These are phyloP conservation scores for Trifolium fragiferum DNA, from an alignment of 306 rosid genomes.

Conservation along the genomic window DNA sequence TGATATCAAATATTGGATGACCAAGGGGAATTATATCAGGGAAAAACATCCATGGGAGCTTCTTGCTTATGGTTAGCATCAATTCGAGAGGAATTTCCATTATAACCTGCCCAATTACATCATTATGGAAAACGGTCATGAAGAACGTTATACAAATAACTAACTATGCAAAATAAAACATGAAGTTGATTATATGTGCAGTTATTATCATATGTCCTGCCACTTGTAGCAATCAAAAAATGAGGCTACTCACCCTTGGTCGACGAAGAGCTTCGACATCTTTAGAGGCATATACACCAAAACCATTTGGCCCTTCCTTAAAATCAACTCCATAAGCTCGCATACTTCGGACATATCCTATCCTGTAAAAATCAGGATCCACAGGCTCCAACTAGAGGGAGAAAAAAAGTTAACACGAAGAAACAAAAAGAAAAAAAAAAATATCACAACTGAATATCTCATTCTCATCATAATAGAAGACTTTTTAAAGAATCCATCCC, in stretches of 20 bases:
- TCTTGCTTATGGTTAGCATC: conserved; percentile 88
- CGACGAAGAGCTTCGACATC: conserved; percentile 95
- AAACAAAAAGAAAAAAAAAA: not conserved
- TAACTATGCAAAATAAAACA: not conserved
- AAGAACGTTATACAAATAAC: conserved; percentile 4
- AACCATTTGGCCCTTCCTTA: conserved; percentile 93
- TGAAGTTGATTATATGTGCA: conserved; percentile 16
- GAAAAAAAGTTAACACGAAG: conserved; percentile 29
- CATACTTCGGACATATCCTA: conserved; percentile 84
- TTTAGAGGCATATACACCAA: conserved; percentile 96
- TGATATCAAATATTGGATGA: conserved; percentile 95
- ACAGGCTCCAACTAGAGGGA: conserved; percentile 75
- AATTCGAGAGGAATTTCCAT: conserved; percentile 96
- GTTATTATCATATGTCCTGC: not conserved
- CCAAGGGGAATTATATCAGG: conserved; percentile 92
- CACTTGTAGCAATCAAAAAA: conserved; percentile 24
- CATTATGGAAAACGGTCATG: conserved; percentile 14
- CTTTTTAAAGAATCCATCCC: conserved; percentile 11
- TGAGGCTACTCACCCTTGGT: conserved; percentile 76
- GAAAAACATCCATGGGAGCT: conserved; percentile 97
- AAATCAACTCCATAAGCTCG: conserved; percentile 92
- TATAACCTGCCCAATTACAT: conserved; percentile 66
- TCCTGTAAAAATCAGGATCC: conserved; percentile 95
- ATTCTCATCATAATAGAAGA: conserved; percentile 29
- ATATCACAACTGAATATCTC: not conserved